These are phyloP conservation scores for Mycena vitilis DNA, from an alignment of 768 basidiomycete genomes.

Conservation along the genomic window DNA sequence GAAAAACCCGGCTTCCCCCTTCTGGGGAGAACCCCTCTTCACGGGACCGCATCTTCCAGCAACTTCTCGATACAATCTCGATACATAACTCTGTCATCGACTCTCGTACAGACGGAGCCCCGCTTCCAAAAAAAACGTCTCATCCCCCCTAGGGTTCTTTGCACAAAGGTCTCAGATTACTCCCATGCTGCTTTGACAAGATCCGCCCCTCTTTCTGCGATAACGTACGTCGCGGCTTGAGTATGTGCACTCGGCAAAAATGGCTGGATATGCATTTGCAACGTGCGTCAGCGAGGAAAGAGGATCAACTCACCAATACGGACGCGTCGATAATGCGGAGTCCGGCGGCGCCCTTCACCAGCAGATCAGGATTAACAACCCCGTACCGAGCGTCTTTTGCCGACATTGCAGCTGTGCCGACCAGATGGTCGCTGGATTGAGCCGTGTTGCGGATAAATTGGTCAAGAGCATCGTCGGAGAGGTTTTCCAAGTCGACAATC, in stretches of 20 bases:
- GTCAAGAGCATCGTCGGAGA: background rate
- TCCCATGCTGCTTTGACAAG: conserved; percentile 23
- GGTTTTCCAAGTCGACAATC: background rate
- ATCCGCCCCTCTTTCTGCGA: conserved; percentile 23
- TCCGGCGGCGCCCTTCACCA: conserved; percentile 46
- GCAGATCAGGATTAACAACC: conserved; percentile 42
- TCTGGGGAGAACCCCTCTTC: too few relatives aligned
- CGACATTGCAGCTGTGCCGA: conserved; percentile 6
- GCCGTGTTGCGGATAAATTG: background rate
- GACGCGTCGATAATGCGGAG: conserved; percentile 53
- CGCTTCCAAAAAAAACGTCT: too few relatives aligned
- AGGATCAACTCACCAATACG: conserved; percentile 42
- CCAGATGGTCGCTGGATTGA: background rate
- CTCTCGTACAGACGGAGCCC: too few relatives aligned
- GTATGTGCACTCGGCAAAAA: background rate
- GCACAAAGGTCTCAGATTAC: background rate
- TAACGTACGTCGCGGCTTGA: background rate
- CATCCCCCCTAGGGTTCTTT: too few relatives aligned
- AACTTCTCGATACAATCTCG: too few relatives aligned
- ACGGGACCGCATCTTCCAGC: too few relatives aligned
- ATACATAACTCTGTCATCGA: too few relatives aligned
- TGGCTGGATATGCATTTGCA: background rate
- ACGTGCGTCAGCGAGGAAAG: background rate
- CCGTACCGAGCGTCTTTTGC: conserved; percentile 9
- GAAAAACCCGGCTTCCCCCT: too few relatives aligned